Percentiles rank a stretch among this genome's conserved stretches.
phyloP scores from a whole-genome alignment of 768 basidiomycete species.

The Epithele typhae region DNA sequence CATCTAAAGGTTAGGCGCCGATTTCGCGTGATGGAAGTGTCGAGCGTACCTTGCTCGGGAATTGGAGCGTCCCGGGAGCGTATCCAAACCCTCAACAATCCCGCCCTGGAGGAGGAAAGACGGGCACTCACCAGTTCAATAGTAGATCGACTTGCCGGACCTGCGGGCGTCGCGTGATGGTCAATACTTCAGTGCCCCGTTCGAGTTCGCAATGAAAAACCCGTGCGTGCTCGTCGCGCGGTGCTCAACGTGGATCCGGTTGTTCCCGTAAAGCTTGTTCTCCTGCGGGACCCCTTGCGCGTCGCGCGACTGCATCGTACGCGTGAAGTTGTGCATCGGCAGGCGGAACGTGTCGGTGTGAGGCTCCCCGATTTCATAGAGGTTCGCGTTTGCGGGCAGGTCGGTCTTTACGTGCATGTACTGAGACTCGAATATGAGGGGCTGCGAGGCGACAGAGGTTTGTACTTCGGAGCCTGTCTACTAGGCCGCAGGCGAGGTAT shows the following conservation, averaged over 20 bases:
- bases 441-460: slow-evolving; percentile 55
- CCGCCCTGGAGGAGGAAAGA: too few relatives aligned
- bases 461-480: too few relatives aligned
- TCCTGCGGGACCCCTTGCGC: slow-evolving; percentile 52
- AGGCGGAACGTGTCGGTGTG: slow-evolving; percentile 65
- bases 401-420: slow-evolving; percentile 68
- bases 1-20: too few relatives aligned
- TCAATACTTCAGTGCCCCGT: too few relatives aligned
- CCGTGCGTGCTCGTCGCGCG: slow-evolving; percentile 63
- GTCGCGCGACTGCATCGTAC: slow-evolving; percentile 63
- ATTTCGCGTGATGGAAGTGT: too few relatives aligned
- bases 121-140: too few relatives aligned
- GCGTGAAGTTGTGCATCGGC: slow-evolving; percentile 34
- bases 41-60: too few relatives aligned
- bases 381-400: slow-evolving; percentile 57
- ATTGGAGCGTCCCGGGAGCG: too few relatives aligned
- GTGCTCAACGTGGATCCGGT: slow-evolving; percentile 72
- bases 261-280: slow-evolving; percentile 66
- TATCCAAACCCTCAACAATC: too few relatives aligned
- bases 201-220: slow-evolving; percentile 64
- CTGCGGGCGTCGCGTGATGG: too few relatives aligned
- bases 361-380: slow-evolving; percentile 80
- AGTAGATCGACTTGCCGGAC: too few relatives aligned
- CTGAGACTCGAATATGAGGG: slow-evolving; percentile 73
- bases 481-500: slow-evolving; percentile 39